Evolutionary conservation across 2,329 filamentous ascomycete species (phyloP), one percentile per base, ranked within the genome.

Genomic region (Talaromyces piceae): DNA sequence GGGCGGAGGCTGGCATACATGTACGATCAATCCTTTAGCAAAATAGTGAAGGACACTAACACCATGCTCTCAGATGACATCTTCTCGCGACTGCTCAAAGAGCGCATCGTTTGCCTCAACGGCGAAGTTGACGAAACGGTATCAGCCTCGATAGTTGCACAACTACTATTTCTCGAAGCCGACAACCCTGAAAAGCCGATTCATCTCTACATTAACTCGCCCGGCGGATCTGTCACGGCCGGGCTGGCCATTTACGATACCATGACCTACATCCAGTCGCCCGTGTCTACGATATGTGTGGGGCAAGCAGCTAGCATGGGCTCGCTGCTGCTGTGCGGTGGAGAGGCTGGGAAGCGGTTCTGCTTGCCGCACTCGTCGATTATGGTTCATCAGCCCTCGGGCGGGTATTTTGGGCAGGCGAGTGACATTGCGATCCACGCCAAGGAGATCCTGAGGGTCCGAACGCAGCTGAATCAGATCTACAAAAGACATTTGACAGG

Each of bases 291-390:
- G 0, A 93, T 98, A 26, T 97, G 93, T 64, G 81, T 98, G 41
- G 93, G 93, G 6, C 88, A 94, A 62, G 93, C 94, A 0, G 91
- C 93, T 1, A 93, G 87, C 3, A 98, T 98, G 93, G 93, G 91
- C 5, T 89, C 86, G 1, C 77, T 98, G 22, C 76, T 98, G 1
- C 81, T 98, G 1, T 86, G 87, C 45, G 93, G 91, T 44, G 93
- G 94, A 18, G 82, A 88, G 53, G 78, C 86, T 1, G 90, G 90
- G 13, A 89, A 93, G 69, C 78, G 93, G 31, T 96, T 84, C 68
- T 90, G 88, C 50, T 78, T 98, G 28, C 91, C 91, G n/a, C 91
- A 98, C 68, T 88, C 85, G 60, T 87, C 88, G 49, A 87, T 98
- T 64, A 98, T 98, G 93, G 84, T 98, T 50, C 93, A 98, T 72